Evolutionary conservation across 805 yeast genomes (phyloP), one percentile per base, ranked within the genome.

Genomic region (Saccharomycopsis oosterbeekiorum): DNA sequence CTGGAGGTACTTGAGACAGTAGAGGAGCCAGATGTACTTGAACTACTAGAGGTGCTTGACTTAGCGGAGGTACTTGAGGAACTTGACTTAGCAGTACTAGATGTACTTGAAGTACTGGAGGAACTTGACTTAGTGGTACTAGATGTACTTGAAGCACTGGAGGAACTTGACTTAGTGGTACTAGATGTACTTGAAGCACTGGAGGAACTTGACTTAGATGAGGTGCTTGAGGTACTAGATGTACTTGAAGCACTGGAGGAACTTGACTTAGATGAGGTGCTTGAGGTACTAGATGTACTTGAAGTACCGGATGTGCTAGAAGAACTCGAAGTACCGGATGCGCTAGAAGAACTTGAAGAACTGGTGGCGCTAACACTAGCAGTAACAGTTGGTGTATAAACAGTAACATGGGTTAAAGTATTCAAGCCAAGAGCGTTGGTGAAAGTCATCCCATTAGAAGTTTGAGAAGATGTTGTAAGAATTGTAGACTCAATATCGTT

Each of bases 91-190:
- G 54, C 6, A 12, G 58, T 55, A 39, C 55, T 34, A 9, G 58
- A 59, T 37, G 61, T 29, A 15, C 50, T 57, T 24, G 10, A 10
- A 21, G 36, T 2, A 24, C 34, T 55, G 24, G 42, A 36, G 19
- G 62, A 62, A 65, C 60, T 64, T 67, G 59, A 10, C 15, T 26
- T 36, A 9, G 59, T n/a, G 29, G 55, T 42, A 61, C 56, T 41
- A 61, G 26, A 50, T 19, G 68, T 57, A 12, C 70, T 59, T 53
- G 69, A 43, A 40, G 67, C 59, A 21, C 62, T 56, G 9, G 68
- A 59, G 14, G 68, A 41, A 29, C 43, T 60, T 6, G 54, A 21
- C 41, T 65, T 61, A 21, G 62, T 37, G 19, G 65, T 59, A 24
- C 67, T 61, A 21, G 61, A 41, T 14, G 65, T 56, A 17, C 62